Conservation (phyloP, 768 basidiomycete species). For the Xerocomellus intermedius region DNA sequence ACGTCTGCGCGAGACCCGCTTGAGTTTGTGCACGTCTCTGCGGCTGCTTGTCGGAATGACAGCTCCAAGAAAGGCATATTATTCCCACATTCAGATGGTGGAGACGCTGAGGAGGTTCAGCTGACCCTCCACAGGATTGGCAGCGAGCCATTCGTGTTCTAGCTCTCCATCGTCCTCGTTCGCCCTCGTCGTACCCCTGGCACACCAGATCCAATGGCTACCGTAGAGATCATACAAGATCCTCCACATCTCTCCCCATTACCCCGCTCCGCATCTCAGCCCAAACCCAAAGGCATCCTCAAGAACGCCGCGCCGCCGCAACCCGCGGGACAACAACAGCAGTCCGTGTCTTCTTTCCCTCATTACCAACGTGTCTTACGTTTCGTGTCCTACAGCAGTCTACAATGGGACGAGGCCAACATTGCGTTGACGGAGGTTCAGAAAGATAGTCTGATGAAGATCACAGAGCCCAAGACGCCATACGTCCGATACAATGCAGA, state of each 20-base stretch:
- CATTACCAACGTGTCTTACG: background rate
- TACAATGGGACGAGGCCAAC: conserved; percentile 97
- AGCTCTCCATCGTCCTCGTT: background rate
- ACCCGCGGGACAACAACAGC: conserved; percentile 40
- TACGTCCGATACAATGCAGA: conserved; percentile 90
- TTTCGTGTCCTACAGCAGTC: conserved; percentile 40
- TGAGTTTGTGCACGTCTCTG: background rate
- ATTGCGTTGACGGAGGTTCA: conserved; percentile 88
- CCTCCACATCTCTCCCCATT: conserved; percentile 46
- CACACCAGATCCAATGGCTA: conserved; percentile 20
- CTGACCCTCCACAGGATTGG: conserved; percentile 4
- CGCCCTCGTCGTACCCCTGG: background rate
- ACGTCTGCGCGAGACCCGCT: background rate
- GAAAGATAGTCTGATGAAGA: conserved; percentile 98
- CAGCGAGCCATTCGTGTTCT: background rate
- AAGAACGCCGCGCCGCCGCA: conserved; percentile 67
- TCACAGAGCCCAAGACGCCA: conserved; percentile 96
- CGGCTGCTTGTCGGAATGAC: background rate
- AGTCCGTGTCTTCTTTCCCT: conserved; percentile 43
- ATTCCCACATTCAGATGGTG: conserved; percentile 19
- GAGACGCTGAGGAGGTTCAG: conserved; percentile 8
- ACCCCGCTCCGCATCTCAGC: conserved; percentile 61
- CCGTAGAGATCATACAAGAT: conserved; percentile 37
- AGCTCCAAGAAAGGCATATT: conserved; percentile 21
- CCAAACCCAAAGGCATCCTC: conserved; percentile 84